phyloP scores from a whole-genome alignment of 2,329 filamentous ascomycete genomes.

The Fusarium equiseti region DNA sequence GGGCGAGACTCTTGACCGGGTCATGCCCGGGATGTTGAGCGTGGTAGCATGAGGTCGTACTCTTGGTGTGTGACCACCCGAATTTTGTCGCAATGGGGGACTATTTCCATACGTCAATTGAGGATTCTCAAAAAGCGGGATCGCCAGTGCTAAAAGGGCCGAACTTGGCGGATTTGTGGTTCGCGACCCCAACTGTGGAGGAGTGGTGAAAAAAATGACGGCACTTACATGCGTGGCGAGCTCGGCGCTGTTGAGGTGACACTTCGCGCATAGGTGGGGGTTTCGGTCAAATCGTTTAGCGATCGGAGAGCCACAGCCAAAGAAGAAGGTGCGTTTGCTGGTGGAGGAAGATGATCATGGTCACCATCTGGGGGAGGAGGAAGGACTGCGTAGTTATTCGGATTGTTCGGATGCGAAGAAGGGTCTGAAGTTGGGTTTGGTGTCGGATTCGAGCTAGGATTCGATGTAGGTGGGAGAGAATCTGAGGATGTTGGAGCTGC shows the following conservation, averaged over 20 bases:
- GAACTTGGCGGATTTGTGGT: conserved; percentile 40
- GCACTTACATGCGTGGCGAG: conserved; percentile 69
- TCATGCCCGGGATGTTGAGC: conserved; percentile 96
- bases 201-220: conserved; percentile 24
- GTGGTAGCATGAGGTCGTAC: conserved; percentile 89
- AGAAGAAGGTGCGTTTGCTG: conserved; percentile 47
- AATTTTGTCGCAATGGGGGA: conserved; percentile 77
- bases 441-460: conserved; percentile 45
- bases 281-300: conserved; percentile 62
- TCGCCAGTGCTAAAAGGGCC: conserved; percentile 40
- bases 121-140: conserved; percentile 30
- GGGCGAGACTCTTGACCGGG: conserved; percentile 92
- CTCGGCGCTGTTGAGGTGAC: conserved; percentile 69
- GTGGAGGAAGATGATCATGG: conserved; percentile 44
- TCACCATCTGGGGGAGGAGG: conserved; percentile 54
- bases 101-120: conserved; percentile 57
- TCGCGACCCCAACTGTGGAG: conserved; percentile 31
- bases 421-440: conserved; percentile 33
- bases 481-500: conserved; percentile 48
- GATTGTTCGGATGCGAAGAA: conserved; percentile 43
- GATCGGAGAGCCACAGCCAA: conserved; percentile 58
- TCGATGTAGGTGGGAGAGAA: conserved; percentile 33
- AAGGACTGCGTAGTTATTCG: conserved; percentile 50
- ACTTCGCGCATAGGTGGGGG: conserved; percentile 68
- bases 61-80: conserved; percentile 80